Conservation (phyloP, 129 eudicot genomes). For the Flaveria brownii region DNA sequence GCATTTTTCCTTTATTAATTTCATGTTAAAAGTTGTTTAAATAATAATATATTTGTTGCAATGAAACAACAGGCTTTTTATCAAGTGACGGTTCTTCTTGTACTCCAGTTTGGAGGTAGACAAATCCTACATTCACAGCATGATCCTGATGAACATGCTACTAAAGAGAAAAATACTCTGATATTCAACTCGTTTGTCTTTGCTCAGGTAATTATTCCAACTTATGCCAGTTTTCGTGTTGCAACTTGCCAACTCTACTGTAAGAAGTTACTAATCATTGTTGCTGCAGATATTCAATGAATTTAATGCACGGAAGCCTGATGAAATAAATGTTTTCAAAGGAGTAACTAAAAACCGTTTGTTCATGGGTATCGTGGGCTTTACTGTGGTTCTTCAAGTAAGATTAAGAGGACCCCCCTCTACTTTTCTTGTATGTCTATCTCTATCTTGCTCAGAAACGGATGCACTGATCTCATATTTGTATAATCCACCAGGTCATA, state of each 20-base stretch:
- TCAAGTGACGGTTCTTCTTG: slow-evolving; percentile 71
- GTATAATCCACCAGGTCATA: slow-evolving; percentile 42
- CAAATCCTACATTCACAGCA: slow-evolving; percentile 48
- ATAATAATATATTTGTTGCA: not conserved
- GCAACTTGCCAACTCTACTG: not conserved
- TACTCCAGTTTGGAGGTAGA: slow-evolving; percentile 68
- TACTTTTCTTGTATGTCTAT: not conserved
- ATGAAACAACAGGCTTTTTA: slow-evolving; percentile 58
- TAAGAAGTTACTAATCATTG: slow-evolving; percentile 11
- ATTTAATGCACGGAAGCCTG: slow-evolving; percentile 93
- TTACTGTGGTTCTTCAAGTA: slow-evolving; percentile 78
- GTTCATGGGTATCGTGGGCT: slow-evolving; percentile 67
- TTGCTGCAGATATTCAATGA: slow-evolving; percentile 71
- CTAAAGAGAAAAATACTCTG: slow-evolving; percentile 69
- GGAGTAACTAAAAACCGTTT: slow-evolving; percentile 71
- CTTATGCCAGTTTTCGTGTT: not conserved
- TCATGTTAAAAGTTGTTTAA: not conserved
- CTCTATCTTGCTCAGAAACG: not conserved
- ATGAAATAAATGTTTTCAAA: slow-evolving; percentile 70
- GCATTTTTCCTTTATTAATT: not conserved
- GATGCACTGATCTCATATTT: not conserved
- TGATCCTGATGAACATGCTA: slow-evolving; percentile 51
- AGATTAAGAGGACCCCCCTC: not conserved
- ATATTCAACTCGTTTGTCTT: slow-evolving; percentile 89
- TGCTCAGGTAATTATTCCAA: slow-evolving; percentile 57